phyloP scores from a whole-genome alignment of 805 yeast species.

The Starmerella apicola region DNA sequence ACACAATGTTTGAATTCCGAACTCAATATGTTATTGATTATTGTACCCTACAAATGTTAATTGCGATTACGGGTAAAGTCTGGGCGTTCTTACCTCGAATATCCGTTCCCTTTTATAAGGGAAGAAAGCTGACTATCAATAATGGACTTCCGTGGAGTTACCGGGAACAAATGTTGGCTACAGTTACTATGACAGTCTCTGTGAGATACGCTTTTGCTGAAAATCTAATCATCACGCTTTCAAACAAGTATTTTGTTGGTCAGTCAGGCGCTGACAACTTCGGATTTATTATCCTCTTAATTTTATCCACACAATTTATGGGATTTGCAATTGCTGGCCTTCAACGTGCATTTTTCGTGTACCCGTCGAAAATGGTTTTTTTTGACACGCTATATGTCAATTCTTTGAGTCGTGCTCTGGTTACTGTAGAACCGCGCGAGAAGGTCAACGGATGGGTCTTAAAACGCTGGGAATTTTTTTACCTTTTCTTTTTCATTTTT shows the following conservation, averaged over 20 bases:
- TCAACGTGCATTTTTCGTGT: conserved; percentile 44
- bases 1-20: conserved; percentile 47
- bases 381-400: conserved; percentile 38
- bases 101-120: too few species aligned
- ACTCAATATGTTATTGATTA: conserved; percentile 42
- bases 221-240: conserved; percentile 26
- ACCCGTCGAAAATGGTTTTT: conserved; percentile 43
- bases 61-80: too few species aligned
- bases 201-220: conserved; percentile 20
- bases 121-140: neutral
- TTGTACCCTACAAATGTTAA: too few species aligned
- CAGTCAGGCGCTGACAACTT: conserved; percentile 22
- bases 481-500: conserved; percentile 29
- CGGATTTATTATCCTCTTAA: conserved; percentile 41
- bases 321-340: conserved; percentile 59
- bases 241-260: conserved; percentile 21
- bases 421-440: conserved; percentile 31
- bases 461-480: conserved; percentile 39
- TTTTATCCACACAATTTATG: conserved; percentile 44
- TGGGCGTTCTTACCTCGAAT: too few species aligned
- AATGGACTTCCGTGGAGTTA: neutral
- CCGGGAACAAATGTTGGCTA: conserved; percentile 38
- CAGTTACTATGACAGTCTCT: conserved; percentile 26
- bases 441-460: conserved; percentile 47
- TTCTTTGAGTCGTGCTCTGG: conserved; percentile 39